These are phyloP conservation scores for Phytophthora pisi DNA, from an alignment of 352 stramenopile genomes.

Conservation along the genomic window DNA sequence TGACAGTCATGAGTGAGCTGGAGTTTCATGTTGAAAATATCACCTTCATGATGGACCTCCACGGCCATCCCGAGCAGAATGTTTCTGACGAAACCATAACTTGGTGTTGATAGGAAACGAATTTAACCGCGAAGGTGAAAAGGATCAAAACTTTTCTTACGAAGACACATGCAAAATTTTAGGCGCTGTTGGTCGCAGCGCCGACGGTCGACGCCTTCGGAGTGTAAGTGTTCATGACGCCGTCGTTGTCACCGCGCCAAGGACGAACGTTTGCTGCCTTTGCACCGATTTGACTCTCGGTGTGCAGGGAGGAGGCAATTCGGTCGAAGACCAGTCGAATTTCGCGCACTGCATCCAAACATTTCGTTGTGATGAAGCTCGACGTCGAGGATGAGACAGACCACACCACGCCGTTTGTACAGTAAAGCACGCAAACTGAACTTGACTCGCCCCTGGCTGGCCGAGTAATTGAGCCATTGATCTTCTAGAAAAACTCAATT, in stretches of 20 bases:
- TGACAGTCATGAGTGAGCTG: too few species aligned
- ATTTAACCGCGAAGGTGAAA: too few species aligned
- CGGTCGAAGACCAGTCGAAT: not conserved
- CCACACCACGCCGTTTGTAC: slow-evolving; percentile 1
- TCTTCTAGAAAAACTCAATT: slow-evolving; percentile 11
- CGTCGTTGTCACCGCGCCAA: slow-evolving; percentile 9
- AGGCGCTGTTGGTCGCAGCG: too few species aligned
- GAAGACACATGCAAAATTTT: too few species aligned
- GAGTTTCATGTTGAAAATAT: too few species aligned
- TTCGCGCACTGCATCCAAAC: slow-evolving; percentile 20
- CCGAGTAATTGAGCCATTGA: not conserved
- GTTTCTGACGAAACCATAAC: too few species aligned
- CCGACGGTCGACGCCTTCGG: not conserved
- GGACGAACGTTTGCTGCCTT: not conserved
- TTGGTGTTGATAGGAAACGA: too few species aligned
- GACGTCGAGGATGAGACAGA: slow-evolving; percentile 18
- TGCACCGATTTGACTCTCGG: slow-evolving; percentile 7
- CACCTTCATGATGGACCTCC: too few species aligned
- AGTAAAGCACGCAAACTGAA: slow-evolving; percentile 10
- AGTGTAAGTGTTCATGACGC: not conserved
- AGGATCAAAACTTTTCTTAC: too few species aligned
- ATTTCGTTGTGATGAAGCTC: slow-evolving; percentile 21
- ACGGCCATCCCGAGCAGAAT: too few species aligned
- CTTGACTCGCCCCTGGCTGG: slow-evolving; percentile 4
- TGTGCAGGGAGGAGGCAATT: slow-evolving; percentile 5